Evolutionary conservation across 1,284 basidiomycete species (phyloP), one percentile per base, ranked within the genome.

Genomic region (Cryptococcus sp.): DNA sequence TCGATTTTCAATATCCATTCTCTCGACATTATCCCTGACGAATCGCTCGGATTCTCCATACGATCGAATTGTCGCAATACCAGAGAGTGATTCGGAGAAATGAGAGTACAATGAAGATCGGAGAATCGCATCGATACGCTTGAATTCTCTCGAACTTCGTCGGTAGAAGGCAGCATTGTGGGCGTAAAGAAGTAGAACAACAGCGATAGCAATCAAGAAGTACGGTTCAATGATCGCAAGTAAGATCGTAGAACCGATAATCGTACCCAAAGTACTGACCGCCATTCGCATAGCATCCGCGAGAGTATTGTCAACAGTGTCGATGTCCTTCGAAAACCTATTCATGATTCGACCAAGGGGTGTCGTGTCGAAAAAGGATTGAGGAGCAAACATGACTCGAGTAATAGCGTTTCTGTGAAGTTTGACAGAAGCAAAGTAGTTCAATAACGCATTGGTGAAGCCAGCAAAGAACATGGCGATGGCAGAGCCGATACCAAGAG

Each of bases 291-390:
- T 76, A 3, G 89, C 82, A 70, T 93, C 89, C 23, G 71, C 72
- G 35, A 82, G 75, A 46, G 78, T 79, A 63, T 79, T 93, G 74
- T 95, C 91, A 52, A 92, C 82, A 0, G 89, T 90, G 71, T 94
- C 90, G 44, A 91, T 84, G 73, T 94, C 82, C 75, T 87, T 87
- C 1, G 84, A 82, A 73, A 90, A 88, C 14, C 88, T 82, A 73
- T 90, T 90, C 83, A 90, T 87, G 66, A 95, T 90, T 23, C 92
- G 86, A 11, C 93, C 92, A 11, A 93, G 80, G 5, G 92, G 92
- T 0, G 89, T 92, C 0, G 89, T 91, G 70, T 94, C 91, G 67
- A 91, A 93, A 80, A 91, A 92, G 4, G 83, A 83, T 85, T 90
- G 90, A 0, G 90, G 90, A 0, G 88, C 86, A 62, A 84, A 81